Evolutionary conservation across 306 rosid species (phyloP).

Genomic region (Ammopiptanthus mongolicus): DNA sequence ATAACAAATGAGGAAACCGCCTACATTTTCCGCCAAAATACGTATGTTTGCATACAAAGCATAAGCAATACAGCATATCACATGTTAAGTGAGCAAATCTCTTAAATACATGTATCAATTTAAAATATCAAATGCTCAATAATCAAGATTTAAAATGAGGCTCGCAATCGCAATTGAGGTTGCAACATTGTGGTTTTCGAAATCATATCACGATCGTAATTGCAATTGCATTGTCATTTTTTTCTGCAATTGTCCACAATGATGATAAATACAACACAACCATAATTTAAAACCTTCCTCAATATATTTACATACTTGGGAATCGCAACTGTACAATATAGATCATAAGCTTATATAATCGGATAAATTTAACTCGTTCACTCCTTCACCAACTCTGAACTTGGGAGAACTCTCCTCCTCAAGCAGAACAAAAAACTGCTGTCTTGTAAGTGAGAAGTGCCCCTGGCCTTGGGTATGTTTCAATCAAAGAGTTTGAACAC

Average conservation of each 20-base stretch:
- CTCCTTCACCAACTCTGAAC: not conserved
- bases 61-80: not conserved
- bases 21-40: not conserved
- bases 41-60: not conserved
- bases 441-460: not conserved
- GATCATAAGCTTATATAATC: not conserved
- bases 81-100: not conserved
- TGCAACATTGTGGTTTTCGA: too few species aligned
- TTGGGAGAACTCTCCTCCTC: not conserved
- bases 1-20: conserved; percentile 12
- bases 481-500: not conserved
- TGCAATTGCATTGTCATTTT: too few species aligned
- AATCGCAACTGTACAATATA: not conserved
- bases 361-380: not conserved
- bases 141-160: too few species aligned
- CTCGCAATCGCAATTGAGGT: too few species aligned
- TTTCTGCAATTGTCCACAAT: too few species aligned
- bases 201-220: too few species aligned
- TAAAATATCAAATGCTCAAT: not conserved
- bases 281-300: too few species aligned
- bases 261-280: too few species aligned
- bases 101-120: not conserved
- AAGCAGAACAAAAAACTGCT: not conserved
- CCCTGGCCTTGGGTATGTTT: not conserved
- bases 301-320: not conserved